phyloP scores from a whole-genome alignment of 495 filamentous ascomycete genomes.

The Hypoxylon fragiforme region DNA sequence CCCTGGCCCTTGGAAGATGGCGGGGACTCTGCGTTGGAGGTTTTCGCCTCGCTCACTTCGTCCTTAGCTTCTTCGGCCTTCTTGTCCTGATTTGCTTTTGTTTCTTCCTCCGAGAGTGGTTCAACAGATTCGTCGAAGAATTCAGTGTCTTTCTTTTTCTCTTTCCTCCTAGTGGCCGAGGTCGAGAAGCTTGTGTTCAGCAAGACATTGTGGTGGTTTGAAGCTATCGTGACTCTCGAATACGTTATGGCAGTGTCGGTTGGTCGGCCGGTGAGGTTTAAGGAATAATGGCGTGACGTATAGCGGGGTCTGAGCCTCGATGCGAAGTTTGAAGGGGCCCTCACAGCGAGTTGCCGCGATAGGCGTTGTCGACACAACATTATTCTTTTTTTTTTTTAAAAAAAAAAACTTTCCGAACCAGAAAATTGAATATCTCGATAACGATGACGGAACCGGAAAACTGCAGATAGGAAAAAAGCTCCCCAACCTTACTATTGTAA shows the following conservation, averaged over 20 bases:
- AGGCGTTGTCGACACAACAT: conserved; percentile 58
- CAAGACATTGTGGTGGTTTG: conserved; percentile 22
- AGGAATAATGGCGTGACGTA: conserved; percentile 23
- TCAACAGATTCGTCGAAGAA: conserved; percentile 49
- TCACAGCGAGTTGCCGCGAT: conserved; percentile 53
- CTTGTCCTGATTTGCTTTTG: conserved; percentile 50
- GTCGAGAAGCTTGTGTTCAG: conserved; percentile 43
- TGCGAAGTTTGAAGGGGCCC: conserved; percentile 28
- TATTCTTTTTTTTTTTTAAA: too few relatives aligned
- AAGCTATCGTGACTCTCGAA: conserved; percentile 25
- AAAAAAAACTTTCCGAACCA: not conserved
- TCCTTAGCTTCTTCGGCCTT: conserved; percentile 47
- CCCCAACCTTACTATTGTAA: not conserved
- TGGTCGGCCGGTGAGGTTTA: conserved; percentile 21
- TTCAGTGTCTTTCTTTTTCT: conserved; percentile 47
- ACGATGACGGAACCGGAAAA: conserved; percentile 16
- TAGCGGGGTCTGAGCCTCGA: conserved; percentile 20
- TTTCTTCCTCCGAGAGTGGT: conserved; percentile 51
- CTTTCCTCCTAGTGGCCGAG: conserved; percentile 40
- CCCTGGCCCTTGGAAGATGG: conserved; percentile 36
- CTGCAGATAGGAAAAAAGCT: not conserved
- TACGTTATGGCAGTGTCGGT: conserved; percentile 17
- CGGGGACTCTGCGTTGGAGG: conserved; percentile 43
- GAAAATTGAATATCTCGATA: conserved; percentile 23
- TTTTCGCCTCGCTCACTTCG: conserved; percentile 41